These are phyloP conservation scores for Mycena amicta DNA, from an alignment of 768 basidiomycete species.

Conservation along the genomic window DNA sequence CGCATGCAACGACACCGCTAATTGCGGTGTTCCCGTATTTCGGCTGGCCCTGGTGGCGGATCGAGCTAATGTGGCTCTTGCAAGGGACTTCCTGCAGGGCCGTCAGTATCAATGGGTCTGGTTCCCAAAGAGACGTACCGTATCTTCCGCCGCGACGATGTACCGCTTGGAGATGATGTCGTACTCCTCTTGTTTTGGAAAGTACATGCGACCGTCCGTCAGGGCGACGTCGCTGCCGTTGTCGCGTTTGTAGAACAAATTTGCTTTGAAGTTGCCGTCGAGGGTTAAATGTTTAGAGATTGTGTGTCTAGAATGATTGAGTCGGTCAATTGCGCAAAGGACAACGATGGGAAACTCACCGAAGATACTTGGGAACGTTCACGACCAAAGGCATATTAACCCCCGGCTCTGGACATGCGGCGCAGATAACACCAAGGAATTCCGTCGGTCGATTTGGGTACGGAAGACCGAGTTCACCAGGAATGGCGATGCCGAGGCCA, in stretches of 20 bases:
- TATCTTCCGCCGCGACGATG: conserved; percentile 4
- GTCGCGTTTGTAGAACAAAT: conserved; percentile 13
- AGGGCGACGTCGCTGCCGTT: conserved; percentile 7
- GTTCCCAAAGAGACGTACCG: background rate
- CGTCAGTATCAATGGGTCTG: background rate
- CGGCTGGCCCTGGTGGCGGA: conserved; percentile 1
- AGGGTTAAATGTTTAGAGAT: background rate
- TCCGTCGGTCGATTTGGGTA: conserved; percentile 7
- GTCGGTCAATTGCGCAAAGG: background rate
- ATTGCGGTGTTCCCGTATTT: conserved; percentile 12
- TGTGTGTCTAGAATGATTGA: background rate
- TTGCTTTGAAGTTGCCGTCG: conserved; percentile 12
- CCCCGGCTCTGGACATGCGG: conserved; percentile 7
- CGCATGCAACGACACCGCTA: conserved; percentile 6
- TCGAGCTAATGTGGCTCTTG: conserved; percentile 3
- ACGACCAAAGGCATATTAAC: conserved; percentile 8
- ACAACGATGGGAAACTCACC: background rate
- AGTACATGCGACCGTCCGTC: conserved; percentile 15
- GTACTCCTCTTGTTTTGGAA: conserved; percentile 6
- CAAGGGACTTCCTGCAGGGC: conserved; percentile 5
- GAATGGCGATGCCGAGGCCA: background rate
- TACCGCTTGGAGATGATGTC: background rate
- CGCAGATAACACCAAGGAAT: conserved; percentile 4
- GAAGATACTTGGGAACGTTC: conserved; percentile 1
- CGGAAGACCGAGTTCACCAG: conserved; percentile 2